Evolutionary conservation across 306 rosid species (phyloP).

Genomic region (Quercus engelmannii): DNA sequence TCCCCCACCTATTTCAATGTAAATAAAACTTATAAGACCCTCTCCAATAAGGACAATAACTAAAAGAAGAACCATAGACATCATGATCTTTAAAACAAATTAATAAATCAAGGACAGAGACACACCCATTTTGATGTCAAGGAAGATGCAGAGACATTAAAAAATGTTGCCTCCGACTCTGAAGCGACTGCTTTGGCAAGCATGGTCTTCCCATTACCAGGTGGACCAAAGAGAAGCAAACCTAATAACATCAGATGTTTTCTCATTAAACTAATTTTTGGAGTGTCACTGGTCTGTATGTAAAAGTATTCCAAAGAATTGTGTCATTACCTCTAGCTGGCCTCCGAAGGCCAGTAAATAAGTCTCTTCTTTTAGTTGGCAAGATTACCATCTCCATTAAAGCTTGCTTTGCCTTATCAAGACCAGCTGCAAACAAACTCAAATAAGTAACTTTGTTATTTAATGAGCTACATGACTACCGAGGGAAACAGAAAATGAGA

Average conservation of each 20-base stretch:
- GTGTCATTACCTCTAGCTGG: conserved; percentile 74
- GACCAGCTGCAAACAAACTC: conserved; percentile 69
- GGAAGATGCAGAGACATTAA: conserved; percentile 85
- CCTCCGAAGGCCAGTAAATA: conserved; percentile 95
- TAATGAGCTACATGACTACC: not conserved
- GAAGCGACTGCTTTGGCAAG: conserved; percentile 99
- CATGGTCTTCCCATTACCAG: conserved; percentile 98
- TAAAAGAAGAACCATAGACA: not conserved
- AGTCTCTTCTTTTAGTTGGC: conserved; percentile 90
- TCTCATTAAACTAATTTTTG: not conserved
- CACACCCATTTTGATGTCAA: conserved; percentile 96
- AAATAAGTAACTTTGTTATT: conserved; percentile 26
- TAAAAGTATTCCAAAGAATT: conserved; percentile 5
- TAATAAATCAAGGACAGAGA: conserved; percentile 20
- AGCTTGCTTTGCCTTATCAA: conserved; percentile 94
- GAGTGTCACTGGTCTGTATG: not conserved
- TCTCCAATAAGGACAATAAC: conserved; percentile 14
- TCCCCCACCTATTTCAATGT: conserved; percentile 75
- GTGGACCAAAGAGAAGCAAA: conserved; percentile 96
- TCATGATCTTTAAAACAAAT: conserved; percentile 6
- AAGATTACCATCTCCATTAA: conserved; percentile 98
- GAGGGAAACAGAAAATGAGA: conserved; percentile 1
- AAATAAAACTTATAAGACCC: conserved; percentile 26
- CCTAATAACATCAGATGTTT: conserved; percentile 46
- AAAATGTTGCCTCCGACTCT: conserved; percentile 95